Percentiles rank a stretch among this genome's conserved stretches.
These are phyloP conservation scores for Grammothele lineata DNA, from an alignment of 768 basidiomycete species.

Conservation along the genomic window DNA sequence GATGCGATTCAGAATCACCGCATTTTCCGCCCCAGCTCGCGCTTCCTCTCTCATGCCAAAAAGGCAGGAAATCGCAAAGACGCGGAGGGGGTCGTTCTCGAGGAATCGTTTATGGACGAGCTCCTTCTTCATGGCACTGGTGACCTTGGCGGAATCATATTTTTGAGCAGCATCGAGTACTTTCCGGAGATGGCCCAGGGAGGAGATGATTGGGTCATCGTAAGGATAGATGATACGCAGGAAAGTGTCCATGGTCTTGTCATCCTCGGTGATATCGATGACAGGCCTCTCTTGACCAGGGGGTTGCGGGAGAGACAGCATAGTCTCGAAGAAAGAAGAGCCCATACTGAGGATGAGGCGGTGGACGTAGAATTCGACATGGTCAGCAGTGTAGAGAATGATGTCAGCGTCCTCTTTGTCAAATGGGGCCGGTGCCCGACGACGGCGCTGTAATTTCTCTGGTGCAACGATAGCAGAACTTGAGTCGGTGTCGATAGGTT, in stretches of 20 bases:
- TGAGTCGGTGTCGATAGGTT: too few species aligned
- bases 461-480: too few species aligned
- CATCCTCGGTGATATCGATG: constrained; percentile 10
- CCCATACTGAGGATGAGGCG: constrained; percentile 50
- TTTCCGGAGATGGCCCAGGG: constrained; percentile 2
- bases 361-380: constrained; percentile 48
- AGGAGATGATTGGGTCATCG: constrained; percentile 1
- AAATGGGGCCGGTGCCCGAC: constrained; percentile 37
- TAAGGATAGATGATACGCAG: constrained; percentile 19
- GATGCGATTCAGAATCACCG: constrained; percentile 38
- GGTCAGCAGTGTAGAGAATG: constrained; percentile 51
- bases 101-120: constrained; percentile 17
- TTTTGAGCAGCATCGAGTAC: constrained; percentile 16
- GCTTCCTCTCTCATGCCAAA: constrained; percentile 2
- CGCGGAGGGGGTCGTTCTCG: constrained; percentile 30
- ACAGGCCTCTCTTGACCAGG: not conserved
- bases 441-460: too few species aligned
- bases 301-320: constrained; percentile 46
- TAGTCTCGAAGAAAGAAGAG: constrained; percentile 54
- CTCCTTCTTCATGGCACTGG: constrained; percentile 3
- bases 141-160: constrained; percentile 12
- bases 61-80: constrained; percentile 4
- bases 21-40: constrained; percentile 17
- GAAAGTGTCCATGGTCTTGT: constrained; percentile 12
- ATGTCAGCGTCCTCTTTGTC: constrained; percentile 41